Conservation (phyloP, 495 filamentous ascomycete genomes). For the Hyaloscypha bicolor region DNA sequence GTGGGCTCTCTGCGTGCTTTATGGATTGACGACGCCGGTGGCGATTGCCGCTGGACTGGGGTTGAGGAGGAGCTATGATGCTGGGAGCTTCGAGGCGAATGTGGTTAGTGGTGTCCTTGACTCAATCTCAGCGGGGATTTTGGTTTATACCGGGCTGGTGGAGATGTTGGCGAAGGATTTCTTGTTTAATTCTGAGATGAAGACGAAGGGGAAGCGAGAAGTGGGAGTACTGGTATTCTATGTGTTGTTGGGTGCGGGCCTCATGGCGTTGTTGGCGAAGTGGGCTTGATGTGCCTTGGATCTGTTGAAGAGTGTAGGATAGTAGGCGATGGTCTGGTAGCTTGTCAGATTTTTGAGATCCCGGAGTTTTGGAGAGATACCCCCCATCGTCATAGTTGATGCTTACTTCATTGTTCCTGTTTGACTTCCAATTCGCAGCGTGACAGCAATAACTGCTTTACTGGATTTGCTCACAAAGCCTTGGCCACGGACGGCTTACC, state of each 20-base stretch:
- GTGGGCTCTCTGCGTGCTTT: conserved; percentile 63
- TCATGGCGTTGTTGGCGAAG: conserved; percentile 79
- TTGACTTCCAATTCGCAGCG: too few relatives aligned
- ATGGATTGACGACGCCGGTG: conserved; percentile 71
- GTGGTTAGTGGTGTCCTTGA: conserved; percentile 78
- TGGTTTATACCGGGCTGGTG: conserved; percentile 76
- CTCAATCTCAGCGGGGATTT: conserved; percentile 74
- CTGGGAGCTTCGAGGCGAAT: conserved; percentile 59
- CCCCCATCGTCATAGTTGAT: too few relatives aligned
- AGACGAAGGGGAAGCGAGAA: conserved; percentile 50
- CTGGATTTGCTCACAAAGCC: too few relatives aligned
- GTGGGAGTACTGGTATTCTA: conserved; percentile 58
- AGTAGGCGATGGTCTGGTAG: too few relatives aligned
- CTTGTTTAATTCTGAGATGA: conserved; percentile 73
- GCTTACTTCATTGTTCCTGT: too few relatives aligned
- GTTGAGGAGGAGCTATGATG: conserved; percentile 61
- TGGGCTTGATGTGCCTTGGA: conserved; percentile 57
- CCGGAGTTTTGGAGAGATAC: too few relatives aligned
- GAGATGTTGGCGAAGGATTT: conserved; percentile 87
- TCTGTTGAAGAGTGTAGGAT: too few relatives aligned
- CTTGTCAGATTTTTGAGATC: too few relatives aligned
- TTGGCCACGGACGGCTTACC: too few relatives aligned
- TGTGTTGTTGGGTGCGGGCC: conserved; percentile 64
- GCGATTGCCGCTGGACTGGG: conserved; percentile 75
- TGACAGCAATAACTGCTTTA: too few relatives aligned